Conservation (phyloP, 208 protist genomes). For the Willaertia magna region DNA sequence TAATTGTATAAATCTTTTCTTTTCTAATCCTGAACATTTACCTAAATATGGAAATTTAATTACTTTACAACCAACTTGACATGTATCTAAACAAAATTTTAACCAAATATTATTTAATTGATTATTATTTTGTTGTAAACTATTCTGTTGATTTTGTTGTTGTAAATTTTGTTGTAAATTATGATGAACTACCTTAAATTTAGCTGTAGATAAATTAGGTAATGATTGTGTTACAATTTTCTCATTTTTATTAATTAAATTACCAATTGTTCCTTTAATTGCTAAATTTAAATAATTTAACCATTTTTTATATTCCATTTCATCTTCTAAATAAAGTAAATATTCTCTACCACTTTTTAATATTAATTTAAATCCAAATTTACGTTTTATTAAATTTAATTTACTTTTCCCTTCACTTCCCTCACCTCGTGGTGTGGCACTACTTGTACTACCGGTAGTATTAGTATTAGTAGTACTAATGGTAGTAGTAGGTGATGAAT, state of each 20-base stretch:
- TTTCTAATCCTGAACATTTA: not conserved
- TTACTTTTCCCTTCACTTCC: no score
- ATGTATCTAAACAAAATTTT: not conserved
- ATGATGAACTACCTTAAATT: not conserved
- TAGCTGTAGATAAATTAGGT: not conserved
- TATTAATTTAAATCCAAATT: not conserved
- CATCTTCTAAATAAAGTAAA: not conserved
- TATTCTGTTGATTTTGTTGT: not conserved
- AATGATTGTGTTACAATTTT: not conserved
- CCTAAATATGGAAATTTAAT: not conserved
- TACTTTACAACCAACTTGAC: not conserved
- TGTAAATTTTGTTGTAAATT: not conserved
- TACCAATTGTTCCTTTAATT: not conserved
- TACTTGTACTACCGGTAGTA: no score
- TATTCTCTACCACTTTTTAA: not conserved
- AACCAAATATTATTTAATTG: not conserved
- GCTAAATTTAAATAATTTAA: not conserved
- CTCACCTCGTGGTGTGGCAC: no score
- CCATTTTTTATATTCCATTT: not conserved
- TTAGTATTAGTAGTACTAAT: no score
- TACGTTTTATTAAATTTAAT: not conserved
- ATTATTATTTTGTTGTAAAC: not conserved
- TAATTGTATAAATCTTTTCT: not conserved
- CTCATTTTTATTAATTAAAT: not conserved
- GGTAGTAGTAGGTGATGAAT: no score